Evolutionary conservation across 192 early-diverging fungal genomes (phyloP).

Genomic region (Umbelopsis sp.): DNA sequence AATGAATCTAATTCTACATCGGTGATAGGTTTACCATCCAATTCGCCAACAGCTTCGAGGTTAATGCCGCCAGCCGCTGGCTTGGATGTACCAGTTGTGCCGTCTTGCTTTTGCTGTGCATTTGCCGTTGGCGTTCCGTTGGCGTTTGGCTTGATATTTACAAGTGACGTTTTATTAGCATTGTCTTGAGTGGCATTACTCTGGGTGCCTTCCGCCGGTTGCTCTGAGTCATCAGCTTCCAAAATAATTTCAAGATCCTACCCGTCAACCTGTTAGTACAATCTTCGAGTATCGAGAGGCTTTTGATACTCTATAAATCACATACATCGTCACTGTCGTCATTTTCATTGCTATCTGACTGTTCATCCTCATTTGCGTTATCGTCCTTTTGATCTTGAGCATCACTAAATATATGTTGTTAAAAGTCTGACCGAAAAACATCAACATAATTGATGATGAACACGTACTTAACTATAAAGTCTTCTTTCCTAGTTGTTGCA

Average conservation of each 20-base stretch:
- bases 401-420: neutral
- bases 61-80: conserved; percentile 48
- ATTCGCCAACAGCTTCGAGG: conserved; percentile 73
- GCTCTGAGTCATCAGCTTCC: conserved; percentile 50
- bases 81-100: conserved; percentile 24
- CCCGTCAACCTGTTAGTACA: conserved; percentile 16
- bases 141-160: conserved; percentile 50
- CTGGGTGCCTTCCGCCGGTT: conserved; percentile 25
- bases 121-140: conserved; percentile 39
- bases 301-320: neutral
- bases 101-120: conserved; percentile 41
- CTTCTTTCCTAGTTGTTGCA: neutral
- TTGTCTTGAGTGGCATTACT: neutral
- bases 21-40: conserved; percentile 81
- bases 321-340: conserved; percentile 67
- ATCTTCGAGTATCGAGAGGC: neutral
- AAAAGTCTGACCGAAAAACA: neutral
- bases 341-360: conserved; percentile 53
- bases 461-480: conserved; percentile 10
- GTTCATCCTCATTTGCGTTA: conserved; percentile 16
- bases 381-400: conserved; percentile 35
- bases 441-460: neutral
- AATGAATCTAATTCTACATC: conserved; percentile 90
- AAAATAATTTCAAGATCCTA: conserved; percentile 78
- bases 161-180: conserved; percentile 36